Conservation (phyloP, 2,329 filamentous ascomycete species). For the Zymoseptoria crescenta region DNA sequence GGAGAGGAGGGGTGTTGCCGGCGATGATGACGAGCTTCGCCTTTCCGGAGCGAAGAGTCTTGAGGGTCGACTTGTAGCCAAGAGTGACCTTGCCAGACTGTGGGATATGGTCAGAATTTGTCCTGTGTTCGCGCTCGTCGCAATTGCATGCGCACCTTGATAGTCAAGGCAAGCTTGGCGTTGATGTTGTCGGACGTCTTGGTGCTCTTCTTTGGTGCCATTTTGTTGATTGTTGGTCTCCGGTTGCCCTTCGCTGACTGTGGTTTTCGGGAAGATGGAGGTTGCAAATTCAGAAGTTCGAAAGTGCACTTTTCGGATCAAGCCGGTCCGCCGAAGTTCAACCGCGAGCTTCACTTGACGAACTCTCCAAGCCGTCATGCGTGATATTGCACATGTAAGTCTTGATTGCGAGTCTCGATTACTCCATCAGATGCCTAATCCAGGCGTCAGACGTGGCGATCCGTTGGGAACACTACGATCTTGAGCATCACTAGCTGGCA, state of each 20-base stretch:
- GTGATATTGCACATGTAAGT: too few species aligned
- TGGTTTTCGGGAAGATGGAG: background rate
- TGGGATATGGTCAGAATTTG: conserved; percentile 19
- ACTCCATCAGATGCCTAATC: too few species aligned
- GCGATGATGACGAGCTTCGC: conserved; percentile 96
- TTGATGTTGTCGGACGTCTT: conserved; percentile 78
- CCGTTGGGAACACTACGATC: too few species aligned
- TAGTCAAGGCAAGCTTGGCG: conserved; percentile 52
- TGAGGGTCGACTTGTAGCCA: conserved; percentile 83
- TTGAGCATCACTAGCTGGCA: too few species aligned
- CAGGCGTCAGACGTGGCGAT: too few species aligned
- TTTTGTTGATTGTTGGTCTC: conserved; percentile 38
- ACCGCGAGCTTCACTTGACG: too few species aligned
- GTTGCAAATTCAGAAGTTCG: background rate
- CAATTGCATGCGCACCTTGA: conserved; percentile 25
- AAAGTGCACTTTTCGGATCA: too few species aligned
- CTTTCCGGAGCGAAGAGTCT: conserved; percentile 89
- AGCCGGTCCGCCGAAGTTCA: too few species aligned
- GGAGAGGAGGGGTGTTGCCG: conserved; percentile 93
- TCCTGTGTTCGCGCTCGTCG: background rate
- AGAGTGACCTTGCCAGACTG: conserved; percentile 61
- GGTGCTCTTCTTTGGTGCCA: conserved; percentile 73
- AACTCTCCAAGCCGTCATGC: too few species aligned
- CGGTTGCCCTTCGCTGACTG: conserved; percentile 16
- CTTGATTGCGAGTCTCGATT: too few species aligned